Base-by-base conservation (phyloP, 768 basidiomycete species). In the Hygrophorus pudorinus region DNA sequence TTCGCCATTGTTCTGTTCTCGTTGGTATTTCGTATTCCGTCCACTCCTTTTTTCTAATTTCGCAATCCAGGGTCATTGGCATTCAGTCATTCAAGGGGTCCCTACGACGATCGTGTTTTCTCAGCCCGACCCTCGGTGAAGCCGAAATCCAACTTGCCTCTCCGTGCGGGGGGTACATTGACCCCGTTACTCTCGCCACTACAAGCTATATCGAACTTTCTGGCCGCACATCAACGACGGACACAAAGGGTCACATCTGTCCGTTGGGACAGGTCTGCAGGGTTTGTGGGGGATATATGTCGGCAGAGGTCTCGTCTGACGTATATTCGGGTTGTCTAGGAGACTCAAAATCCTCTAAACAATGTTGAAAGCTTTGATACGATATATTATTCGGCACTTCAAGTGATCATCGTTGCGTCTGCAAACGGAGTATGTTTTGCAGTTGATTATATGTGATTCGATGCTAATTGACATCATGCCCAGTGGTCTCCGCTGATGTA, bases 61-160 rank as follows among this genome's bases (percentile, higher is more conserved):
- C 20, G 1, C 27, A 24, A 24, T 3, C 1, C 49, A 86, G 88
- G 3, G 85, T 97, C 55, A 85, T 96, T 46, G 93, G 94, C n/a
- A 76, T 96, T 1, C 90, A 97, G 53, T 78, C 87, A 0, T 99
- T 99, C 69, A 79, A 82, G 46, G 91, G 90, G 1, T 92, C 89
- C 1, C 68, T 86, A 33, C 70, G 80, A 13, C 74, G 85, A 6
- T 71, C 68, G 1, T 87, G 85, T 53, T 65, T 71, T 38, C 64
- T 86, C 32, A 52, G 59, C 13, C 69, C 81, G 2, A 70, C 67
- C 1, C 63, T 74, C 1, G 83, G 81, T 1, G 79, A 79, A 55
- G 53, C 50, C 8, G 61, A 64, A 10, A 69, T 71, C 1, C 59
- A 64, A 21, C 61, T 79, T 5, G 53, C 70, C 5, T 57, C 53